These are phyloP conservation scores for Neurospora pannonica DNA, from an alignment of 495 filamentous ascomycete genomes.

Conservation along the genomic window DNA sequence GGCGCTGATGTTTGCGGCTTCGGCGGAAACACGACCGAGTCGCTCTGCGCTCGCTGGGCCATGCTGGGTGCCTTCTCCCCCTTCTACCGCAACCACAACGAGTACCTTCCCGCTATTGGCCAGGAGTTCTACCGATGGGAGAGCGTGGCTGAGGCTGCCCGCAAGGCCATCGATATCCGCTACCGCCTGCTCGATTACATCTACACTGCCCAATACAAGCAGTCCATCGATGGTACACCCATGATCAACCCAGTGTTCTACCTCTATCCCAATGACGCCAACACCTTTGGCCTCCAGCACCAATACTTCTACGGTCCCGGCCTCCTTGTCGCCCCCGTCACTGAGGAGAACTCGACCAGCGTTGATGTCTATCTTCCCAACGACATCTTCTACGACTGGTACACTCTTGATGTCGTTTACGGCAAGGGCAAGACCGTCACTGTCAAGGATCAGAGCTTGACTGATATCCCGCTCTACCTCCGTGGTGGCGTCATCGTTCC, in stretches of 20 bases:
- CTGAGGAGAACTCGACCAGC: constrained; percentile 48
- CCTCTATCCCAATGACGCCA: constrained; percentile 56
- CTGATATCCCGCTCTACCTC: constrained; percentile 65
- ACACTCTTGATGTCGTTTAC: constrained; percentile 47
- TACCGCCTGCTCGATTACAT: constrained; percentile 75
- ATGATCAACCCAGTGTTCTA: constrained; percentile 62
- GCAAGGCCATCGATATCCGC: constrained; percentile 63
- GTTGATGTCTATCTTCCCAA: constrained; percentile 66
- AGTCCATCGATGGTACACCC: constrained; percentile 60
- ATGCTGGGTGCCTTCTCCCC: constrained; percentile 71
- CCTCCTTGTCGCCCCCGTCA: constrained; percentile 67
- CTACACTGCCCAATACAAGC: constrained; percentile 63
- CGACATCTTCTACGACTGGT: constrained; percentile 72
- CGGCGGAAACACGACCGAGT: constrained; percentile 58
- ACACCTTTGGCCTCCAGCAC: constrained; percentile 48
- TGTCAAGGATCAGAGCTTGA: constrained; percentile 45
- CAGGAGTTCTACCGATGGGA: constrained; percentile 80
- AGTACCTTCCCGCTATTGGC: constrained; percentile 27
- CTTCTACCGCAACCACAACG: constrained; percentile 79
- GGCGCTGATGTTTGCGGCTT: constrained; percentile 81
- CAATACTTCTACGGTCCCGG: constrained; percentile 70
- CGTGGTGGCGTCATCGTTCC: constrained; percentile 64
- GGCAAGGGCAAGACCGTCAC: constrained; percentile 47
- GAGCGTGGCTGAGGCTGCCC: constrained; percentile 53
- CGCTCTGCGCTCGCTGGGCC: constrained; percentile 77